Base-by-base conservation (phyloP, 140 eudicot genomes). In the Cichorium intybus region DNA sequence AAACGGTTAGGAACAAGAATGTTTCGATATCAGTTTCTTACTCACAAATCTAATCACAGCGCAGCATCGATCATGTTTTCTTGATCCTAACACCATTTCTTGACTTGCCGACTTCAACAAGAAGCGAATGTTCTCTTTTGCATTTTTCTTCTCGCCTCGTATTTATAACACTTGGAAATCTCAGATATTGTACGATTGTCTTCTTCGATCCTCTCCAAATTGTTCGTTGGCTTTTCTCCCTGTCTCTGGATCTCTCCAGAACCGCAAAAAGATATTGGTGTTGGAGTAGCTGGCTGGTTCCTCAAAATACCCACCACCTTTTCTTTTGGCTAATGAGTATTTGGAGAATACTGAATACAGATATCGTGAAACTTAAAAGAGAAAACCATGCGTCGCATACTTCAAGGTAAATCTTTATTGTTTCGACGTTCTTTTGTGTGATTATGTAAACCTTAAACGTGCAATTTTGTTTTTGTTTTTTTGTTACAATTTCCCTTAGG, bases 61-160 rank as follows among this genome's bases (percentile, higher is more conserved):
- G 26, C 41, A 56, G 12, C 72, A 35, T 24, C 8, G 22, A 27
- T 27, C 65, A 55, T 68, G 55, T 45, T 41, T 31, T 43, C 54
- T 61, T 23, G 68, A 23, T 61, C 52, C 51, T 60, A 18, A 60
- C 51, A 22, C 68, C 68, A 18, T 15, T 60, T 47, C 56, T 17
- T 46, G 45, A 37, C 15, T 29, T 28, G 74, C 66, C 66, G 74
- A 21, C 66, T 69, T 69, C 74, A 68, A 68, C 74, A 68, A 55
- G 9, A 43, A 35, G 24, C 11, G 0, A 0, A 16, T 6, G 17
- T 24, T 22, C 26, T 7, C 10, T 45, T 26, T 64, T 27, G 18
- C 49, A 43, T 2, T 45, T 2, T n/a, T 10, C 60, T 17, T 41
- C 57, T 55, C 26, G 20, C 74, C 50, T 69, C 26, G 58, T 17